phyloP scores from a whole-genome alignment of 495 filamentous ascomycete genomes.

The Talaromyces stipitatus region DNA sequence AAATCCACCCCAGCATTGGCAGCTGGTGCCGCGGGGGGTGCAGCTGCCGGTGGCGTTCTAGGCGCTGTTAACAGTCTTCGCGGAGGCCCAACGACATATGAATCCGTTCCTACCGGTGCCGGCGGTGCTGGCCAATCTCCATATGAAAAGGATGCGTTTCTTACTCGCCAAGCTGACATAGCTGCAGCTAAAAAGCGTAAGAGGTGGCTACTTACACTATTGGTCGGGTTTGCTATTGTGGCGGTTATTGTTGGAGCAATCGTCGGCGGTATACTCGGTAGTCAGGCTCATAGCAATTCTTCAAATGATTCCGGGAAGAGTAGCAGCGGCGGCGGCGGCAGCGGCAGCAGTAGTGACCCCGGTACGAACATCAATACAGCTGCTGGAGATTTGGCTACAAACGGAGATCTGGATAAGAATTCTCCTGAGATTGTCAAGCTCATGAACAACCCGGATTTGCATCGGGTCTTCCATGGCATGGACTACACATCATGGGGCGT shows the following conservation, averaged over 20 bases:
- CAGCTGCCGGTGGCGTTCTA: constrained; percentile 46
- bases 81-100: constrained; percentile 34
- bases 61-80: constrained; percentile 27
- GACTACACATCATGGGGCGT: constrained; percentile 92
- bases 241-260: constrained; percentile 72
- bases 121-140: constrained; percentile 15
- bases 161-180: constrained; percentile 32
- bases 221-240: constrained; percentile 56
- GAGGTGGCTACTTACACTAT: constrained; percentile 58
- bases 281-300: constrained; percentile 23
- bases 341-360: constrained; percentile 8
- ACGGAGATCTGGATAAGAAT: constrained; percentile 65
- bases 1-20: constrained; percentile 20
- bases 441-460: constrained; percentile 70
- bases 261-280: constrained; percentile 61
- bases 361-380: constrained; percentile 18
- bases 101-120: constrained; percentile 42
- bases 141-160: constrained; percentile 50
- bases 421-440: constrained; percentile 74
- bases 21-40: constrained; percentile 36
- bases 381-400: constrained; percentile 37
- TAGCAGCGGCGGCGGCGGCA: constrained; percentile 10
- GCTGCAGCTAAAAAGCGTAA: constrained; percentile 44
- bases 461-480: constrained; percentile 94
- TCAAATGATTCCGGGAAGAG: constrained; percentile 7